Percentiles rank a stretch among this genome's conserved stretches.
Conservation (phyloP, 2,329 filamentous ascomycete species). For the Dothistroma pini region DNA sequence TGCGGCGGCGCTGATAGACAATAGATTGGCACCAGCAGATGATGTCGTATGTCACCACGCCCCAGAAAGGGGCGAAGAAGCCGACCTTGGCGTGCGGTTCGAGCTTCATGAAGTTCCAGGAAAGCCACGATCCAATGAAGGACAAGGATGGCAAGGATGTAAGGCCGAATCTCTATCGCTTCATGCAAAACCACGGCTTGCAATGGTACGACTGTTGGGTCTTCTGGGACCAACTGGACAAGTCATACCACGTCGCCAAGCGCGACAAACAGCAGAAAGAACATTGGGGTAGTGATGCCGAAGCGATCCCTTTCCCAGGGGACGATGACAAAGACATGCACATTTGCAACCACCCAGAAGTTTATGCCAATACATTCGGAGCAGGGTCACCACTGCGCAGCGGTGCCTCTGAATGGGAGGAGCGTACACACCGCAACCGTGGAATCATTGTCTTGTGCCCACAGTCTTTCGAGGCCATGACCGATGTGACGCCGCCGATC, state of each 20-base stretch:
- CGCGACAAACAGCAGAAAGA: neutral
- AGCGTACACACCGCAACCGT: neutral
- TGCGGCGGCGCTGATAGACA: neutral
- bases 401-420: neutral
- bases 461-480: neutral
- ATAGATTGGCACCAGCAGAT: neutral
- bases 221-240: neutral
- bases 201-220: neutral
- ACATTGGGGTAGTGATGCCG: neutral
- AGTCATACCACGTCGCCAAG: neutral
- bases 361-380: neutral
- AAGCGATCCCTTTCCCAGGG: neutral
- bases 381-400: neutral
- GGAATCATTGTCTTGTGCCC: neutral
- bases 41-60: neutral
- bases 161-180: neutral
- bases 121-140: neutral
- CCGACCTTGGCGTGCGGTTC: neutral
- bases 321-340: neutral
- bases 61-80: neutral
- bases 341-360: neutral
- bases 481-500: neutral
- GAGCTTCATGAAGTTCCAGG: neutral
- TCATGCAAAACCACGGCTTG: neutral
- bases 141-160: neutral